Conservation (phyloP, 2,329 filamentous ascomycete species). For the Cladosporium sp. region DNA sequence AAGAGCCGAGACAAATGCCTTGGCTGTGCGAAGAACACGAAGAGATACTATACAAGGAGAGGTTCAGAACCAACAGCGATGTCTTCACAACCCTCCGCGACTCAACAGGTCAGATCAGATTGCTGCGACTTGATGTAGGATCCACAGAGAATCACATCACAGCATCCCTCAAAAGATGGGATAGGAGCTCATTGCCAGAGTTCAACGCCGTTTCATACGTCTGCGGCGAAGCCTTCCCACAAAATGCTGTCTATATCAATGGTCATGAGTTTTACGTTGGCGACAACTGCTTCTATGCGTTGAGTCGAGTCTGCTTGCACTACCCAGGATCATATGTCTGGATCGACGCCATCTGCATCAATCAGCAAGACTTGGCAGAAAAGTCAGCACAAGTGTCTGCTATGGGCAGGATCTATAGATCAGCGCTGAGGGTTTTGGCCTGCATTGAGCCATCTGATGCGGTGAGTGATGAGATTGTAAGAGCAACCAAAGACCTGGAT, state of each 20-base stretch:
- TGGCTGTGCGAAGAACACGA: too few species aligned
- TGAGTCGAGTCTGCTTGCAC: neutral
- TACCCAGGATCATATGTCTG: conserved; percentile 4
- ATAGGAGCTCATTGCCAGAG: neutral
- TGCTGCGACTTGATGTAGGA: neutral
- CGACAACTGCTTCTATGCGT: conserved; percentile 14
- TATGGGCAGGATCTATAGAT: conserved; percentile 23
- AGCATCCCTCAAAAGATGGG: neutral
- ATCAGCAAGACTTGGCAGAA: conserved; percentile 21
- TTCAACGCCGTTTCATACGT: conserved; percentile 23
- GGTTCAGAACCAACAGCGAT: too few species aligned
- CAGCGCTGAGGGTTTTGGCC: neutral
- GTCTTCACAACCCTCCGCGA: neutral
- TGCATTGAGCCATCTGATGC: neutral
- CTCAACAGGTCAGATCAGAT: neutral
- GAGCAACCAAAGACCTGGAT: neutral
- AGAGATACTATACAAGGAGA: too few species aligned
- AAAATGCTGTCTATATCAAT: conserved; percentile 13
- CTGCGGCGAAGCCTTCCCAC: conserved; percentile 12
- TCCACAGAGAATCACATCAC: neutral
- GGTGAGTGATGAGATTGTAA: too few species aligned
- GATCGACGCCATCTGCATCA: conserved; percentile 27
- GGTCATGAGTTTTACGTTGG: neutral
- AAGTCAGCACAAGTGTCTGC: conserved; percentile 22
- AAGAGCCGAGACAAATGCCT: too few species aligned